Evolutionary conservation across 257 asterid genomes (phyloP), one percentile per base, ranked within the genome.

Genomic region (Rauvolfia tetraphylla): DNA sequence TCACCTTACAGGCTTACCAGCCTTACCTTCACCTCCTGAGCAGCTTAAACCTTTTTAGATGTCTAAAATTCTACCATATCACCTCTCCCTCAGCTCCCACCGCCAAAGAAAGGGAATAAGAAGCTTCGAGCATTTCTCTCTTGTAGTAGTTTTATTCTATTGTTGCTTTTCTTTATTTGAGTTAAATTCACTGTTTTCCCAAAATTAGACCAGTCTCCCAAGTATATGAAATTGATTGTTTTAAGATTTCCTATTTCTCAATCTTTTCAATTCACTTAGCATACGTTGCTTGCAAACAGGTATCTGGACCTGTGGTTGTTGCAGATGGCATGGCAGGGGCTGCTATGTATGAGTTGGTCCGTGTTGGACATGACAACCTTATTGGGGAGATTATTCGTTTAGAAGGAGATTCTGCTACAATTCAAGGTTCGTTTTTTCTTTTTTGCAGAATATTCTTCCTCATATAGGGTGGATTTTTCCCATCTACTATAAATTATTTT

Each of bases 321-420:
- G 99, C 99, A 72, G 99, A 95, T 89, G 99, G 98, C 81, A 95
- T 95, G 99, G 93, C 87, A 3, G 99, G 99, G 75, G 99, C 99
- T 84, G 99, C 99, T 78, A 95, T 95, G 99, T 95, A 95, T 63
- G 99, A 95, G 75, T 87, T 95, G 69, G 99, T 95, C 73, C 99
- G 99, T 78, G 99, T 95, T 63, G 99, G 99, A 29, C 96, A 92
- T 73, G 98, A 95, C 86, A 95, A 92, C 57, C 97, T 95, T 75
- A 92, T 95, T 84, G 99, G 98, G 27, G 98, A 92, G 89, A 95
- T 95, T 83, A 95, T 95, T 88, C 91, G 98, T 34, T 81, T 95
- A 82, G 98, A 95, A 87, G 99, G 99, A 82, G 98, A 95, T 86
- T 95, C 99, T 51, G 99, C 99, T 83, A 95, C 99, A 44, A 95